Evolutionary conservation across 192 early-diverging fungal genomes (phyloP).

Genomic region (Lunasporangiospora selenospora): DNA sequence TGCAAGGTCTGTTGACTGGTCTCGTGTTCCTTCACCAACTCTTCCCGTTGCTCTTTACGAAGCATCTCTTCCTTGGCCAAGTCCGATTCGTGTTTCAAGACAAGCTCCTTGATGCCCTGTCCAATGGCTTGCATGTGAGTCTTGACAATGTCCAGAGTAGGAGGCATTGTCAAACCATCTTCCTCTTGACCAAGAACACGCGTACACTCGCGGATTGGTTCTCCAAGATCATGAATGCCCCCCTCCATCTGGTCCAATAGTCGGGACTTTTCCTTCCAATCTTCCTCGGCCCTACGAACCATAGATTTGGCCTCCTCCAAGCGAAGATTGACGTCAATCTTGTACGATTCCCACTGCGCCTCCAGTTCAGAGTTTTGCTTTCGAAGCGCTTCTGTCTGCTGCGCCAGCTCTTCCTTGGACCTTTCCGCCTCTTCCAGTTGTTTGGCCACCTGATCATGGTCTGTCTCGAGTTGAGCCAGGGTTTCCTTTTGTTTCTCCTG

Average conservation of each 20-base stretch:
- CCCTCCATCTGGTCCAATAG: conserved; percentile 30
- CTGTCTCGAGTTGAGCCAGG: conserved; percentile 5
- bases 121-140: conserved; percentile 24
- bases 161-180: no score
- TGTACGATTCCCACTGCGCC: conserved; percentile 32
- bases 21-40: conserved; percentile 19
- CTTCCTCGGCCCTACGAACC: conserved; percentile 31
- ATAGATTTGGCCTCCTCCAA: conserved; percentile 41
- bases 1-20: conserved; percentile 18
- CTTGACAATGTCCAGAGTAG: no score
- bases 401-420: conserved; percentile 29
- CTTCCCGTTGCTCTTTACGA: neutral
- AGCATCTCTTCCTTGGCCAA: neutral
- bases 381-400: conserved; percentile 21
- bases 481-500: conserved; percentile 1
- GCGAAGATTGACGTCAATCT: conserved; percentile 26
- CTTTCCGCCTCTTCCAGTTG: conserved; percentile 1
- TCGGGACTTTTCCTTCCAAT: conserved; percentile 44
- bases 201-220: conserved; percentile 22
- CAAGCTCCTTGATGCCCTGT: conserved; percentile 4
- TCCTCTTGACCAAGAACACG: conserved; percentile 3
- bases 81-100: conserved; percentile 10
- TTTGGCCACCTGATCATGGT: conserved; percentile 6
- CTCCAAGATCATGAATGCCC: conserved; percentile 11
- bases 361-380: conserved; percentile 33